Conservation (phyloP, 768 basidiomycete species). For the Polyporus arcularius region DNA sequence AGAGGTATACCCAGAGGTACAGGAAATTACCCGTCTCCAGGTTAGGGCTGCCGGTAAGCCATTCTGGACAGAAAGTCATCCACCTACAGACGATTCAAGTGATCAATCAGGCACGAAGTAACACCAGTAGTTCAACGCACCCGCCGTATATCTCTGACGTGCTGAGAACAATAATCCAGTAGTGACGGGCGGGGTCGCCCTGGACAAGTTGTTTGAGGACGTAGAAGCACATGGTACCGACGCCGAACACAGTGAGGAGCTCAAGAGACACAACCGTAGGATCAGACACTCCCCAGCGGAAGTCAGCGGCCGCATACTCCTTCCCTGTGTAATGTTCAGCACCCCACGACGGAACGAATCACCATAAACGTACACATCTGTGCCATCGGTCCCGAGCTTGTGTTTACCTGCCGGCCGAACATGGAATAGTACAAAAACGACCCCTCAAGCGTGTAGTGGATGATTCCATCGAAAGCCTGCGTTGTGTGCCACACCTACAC, state of each 20-base stretch:
- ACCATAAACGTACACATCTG: conserved; percentile 60
- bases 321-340: conserved; percentile 50
- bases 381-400: conserved; percentile 67
- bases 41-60: conserved; percentile 74
- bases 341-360: background rate
- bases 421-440: conserved; percentile 78
- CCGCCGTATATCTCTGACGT: conserved; percentile 81
- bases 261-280: conserved; percentile 82
- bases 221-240: conserved; percentile 73
- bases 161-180: conserved; percentile 79
- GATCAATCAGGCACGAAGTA: too few species aligned
- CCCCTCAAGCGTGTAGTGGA: conserved; percentile 79
- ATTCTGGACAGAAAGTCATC: conserved; percentile 92
- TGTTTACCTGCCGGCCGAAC: conserved; percentile 73
- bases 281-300: conserved; percentile 80
- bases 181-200: conserved; percentile 66
- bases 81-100: conserved; percentile 36
- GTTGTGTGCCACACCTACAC: too few species aligned
- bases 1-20: conserved; percentile 79
- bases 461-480: conserved; percentile 78
- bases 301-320: conserved; percentile 80
- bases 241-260: conserved; percentile 78
- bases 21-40: conserved; percentile 70
- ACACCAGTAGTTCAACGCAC: conserved; percentile 31
- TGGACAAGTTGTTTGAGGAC: conserved; percentile 66